These are phyloP conservation scores for Lablab purpureus DNA, from an alignment of 306 rosid species.

Conservation along the genomic window DNA sequence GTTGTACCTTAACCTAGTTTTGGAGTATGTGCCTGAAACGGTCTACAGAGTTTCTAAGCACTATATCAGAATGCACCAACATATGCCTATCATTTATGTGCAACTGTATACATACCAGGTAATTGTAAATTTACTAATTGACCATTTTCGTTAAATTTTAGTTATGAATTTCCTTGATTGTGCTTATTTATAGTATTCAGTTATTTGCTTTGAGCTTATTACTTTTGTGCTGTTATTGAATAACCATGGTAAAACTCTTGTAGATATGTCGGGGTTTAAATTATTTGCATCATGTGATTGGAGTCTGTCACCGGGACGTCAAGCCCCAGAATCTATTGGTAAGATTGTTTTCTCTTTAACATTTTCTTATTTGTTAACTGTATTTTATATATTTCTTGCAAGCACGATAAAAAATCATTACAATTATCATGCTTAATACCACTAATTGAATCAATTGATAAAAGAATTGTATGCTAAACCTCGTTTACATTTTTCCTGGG, in stretches of 20 bases:
- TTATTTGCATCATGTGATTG: slow-evolving; percentile 86
- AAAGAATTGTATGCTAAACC: neutral
- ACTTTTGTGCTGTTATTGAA: slow-evolving; percentile 31
- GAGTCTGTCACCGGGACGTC: slow-evolving; percentile 94
- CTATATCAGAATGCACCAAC: slow-evolving; percentile 72
- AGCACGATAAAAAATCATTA: slow-evolving; percentile 14
- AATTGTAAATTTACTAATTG: neutral
- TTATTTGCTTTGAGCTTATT: slow-evolving; percentile 16
- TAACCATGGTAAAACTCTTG: slow-evolving; percentile 32
- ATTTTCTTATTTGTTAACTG: slow-evolving; percentile 18
- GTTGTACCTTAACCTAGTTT: slow-evolving; percentile 89
- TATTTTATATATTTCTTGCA: neutral
- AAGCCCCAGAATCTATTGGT: slow-evolving; percentile 98
- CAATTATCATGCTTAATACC: neutral
- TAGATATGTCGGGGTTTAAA: slow-evolving; percentile 93
- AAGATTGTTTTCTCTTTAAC: slow-evolving; percentile 37
- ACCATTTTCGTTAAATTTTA: neutral
- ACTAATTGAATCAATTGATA: slow-evolving; percentile 1
- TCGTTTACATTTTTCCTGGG: slow-evolving; percentile 6
- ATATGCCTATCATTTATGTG: slow-evolving; percentile 73
- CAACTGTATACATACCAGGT: slow-evolving; percentile 93
- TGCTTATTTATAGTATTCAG: neutral
- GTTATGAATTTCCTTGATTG: neutral
- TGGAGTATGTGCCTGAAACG: slow-evolving; percentile 90
- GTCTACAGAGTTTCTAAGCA: slow-evolving; percentile 91